phyloP scores from a whole-genome alignment of 352 stramenopile genomes.

The Peronosclerospora sorghi region DNA sequence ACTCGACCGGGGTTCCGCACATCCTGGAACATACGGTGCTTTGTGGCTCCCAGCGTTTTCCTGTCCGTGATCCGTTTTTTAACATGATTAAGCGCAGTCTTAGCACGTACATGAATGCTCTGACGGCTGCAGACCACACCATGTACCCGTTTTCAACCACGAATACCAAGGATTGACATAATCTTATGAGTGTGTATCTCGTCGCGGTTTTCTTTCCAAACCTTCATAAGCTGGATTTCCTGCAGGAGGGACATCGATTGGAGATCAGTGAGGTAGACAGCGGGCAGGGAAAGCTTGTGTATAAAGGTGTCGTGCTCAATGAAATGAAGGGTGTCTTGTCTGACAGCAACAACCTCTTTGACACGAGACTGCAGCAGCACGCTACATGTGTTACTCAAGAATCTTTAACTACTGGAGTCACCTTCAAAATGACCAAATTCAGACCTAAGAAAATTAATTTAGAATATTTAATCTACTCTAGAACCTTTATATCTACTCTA shows the following conservation, averaged over 20 bases:
- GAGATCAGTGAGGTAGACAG: slow-evolving; percentile 33
- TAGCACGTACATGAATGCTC: slow-evolving; percentile 99
- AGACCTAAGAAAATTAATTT: no score
- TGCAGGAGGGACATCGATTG: slow-evolving; percentile 72
- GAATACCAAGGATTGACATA: slow-evolving; percentile 96
- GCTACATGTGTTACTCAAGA: no score
- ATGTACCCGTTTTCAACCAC: slow-evolving; percentile 98
- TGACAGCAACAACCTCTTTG: slow-evolving; percentile 89
- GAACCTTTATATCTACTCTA: no score
- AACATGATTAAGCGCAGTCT: slow-evolving; percentile 97
- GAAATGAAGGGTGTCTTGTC: slow-evolving; percentile 99
- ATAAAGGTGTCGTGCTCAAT: slow-evolving; percentile 98
- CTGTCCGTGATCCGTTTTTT: slow-evolving; percentile 98
- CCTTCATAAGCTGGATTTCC: slow-evolving; percentile 62
- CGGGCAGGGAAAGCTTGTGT: slow-evolving; percentile 35
- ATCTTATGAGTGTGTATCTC: slow-evolving; percentile 94
- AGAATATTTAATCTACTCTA: no score
- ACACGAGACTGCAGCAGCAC: slow-evolving; percentile 83
- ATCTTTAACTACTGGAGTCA: no score
- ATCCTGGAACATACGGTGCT: slow-evolving; percentile 96
- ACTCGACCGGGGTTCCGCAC: slow-evolving; percentile 95
- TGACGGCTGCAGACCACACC: slow-evolving; percentile 97
- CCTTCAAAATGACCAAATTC: no score
- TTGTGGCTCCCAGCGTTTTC: slow-evolving; percentile 93
- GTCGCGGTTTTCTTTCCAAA: slow-evolving; percentile 96